Percentiles rank a stretch among this genome's conserved stretches.
Evolutionary conservation across 345 rosid genomes (phyloP).

Genomic region (Citrus hindsii): DNA sequence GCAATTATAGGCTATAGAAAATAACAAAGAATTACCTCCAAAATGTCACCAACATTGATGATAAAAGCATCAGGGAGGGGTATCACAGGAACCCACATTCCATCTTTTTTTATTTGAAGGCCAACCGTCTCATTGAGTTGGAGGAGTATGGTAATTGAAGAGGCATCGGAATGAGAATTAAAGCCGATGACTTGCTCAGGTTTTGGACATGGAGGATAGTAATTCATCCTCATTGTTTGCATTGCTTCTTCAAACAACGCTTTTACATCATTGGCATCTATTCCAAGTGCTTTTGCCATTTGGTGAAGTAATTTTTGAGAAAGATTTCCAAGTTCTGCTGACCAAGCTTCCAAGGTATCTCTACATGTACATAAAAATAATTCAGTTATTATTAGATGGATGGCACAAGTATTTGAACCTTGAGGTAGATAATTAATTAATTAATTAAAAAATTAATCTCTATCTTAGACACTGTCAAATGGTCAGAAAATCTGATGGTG

Average conservation of each 20-base stretch:
- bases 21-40: neutral
- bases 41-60: neutral
- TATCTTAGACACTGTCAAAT: too few species aligned
- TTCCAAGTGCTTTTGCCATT: neutral
- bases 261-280: neutral
- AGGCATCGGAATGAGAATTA: neutral
- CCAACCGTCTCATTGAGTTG: neutral
- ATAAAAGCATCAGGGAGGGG: neutral
- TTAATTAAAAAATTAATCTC: too few species aligned
- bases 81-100: neutral
- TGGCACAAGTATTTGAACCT: neutral
- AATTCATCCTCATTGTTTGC: neutral
- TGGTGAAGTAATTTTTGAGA: neutral
- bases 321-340: neutral
- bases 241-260: neutral
- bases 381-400: neutral
- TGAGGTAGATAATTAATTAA: too few species aligned
- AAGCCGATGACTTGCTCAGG: neutral
- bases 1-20: neutral
- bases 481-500: too few species aligned
- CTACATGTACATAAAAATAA: neutral
- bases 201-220: neutral
- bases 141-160: neutral
- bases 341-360: neutral
- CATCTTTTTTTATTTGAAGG: neutral